Base-by-base conservation (phyloP, 2,329 filamentous ascomycete species). In the Pyrenochaeta sp. region DNA sequence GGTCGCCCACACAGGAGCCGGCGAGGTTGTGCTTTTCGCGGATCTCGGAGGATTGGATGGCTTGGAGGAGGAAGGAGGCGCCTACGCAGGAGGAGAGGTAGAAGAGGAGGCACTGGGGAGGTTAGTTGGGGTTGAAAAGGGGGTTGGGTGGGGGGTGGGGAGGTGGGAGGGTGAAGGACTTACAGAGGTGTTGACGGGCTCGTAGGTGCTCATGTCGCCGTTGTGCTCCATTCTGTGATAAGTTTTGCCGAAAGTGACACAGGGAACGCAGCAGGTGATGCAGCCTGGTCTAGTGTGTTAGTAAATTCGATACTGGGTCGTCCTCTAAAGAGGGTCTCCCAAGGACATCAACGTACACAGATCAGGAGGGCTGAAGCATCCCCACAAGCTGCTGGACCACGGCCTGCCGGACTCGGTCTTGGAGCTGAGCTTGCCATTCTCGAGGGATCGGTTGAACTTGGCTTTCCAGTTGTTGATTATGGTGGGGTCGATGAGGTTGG, bases 221-320 rank as follows among this genome's bases (percentile, higher is more conserved):
- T 69, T 51, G 31, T 69, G 56, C 18, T 58, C 55, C 4, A 68
- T 47, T 18, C 69, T 65, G 35, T 72, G 58, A 30, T 67, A 57
- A n/a, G 64, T 69, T 40, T 65, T 71, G 27, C 69, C 69, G 52
- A 71, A 71, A 3, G 63, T 65, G 15, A 72, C 48, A 39, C 69
- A 72, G 23, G 69, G 68, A 36, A 60, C 59, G 55, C 19, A 49
- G 23, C 40, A 51, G 21, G 48, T 41, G 3, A 40, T 21, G 23
- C 11, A 17, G 23, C 18, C 23, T 27, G 8, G n/a, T n/a, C n/a
- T n/a, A n/a, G n/a, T n/a, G n/a, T n/a, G n/a, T n/a, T n/a, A n/a
- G n/a, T n/a, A n/a, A n/a, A n/a, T n/a, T n/a, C n/a, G n/a, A n/a
- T n/a, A n/a, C n/a, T n/a, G n/a, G n/a, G n/a, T n/a, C n/a, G n/a